Base-by-base conservation (phyloP, 1,284 basidiomycete genomes). In the Rhodotorula mucilaginosa region DNA sequence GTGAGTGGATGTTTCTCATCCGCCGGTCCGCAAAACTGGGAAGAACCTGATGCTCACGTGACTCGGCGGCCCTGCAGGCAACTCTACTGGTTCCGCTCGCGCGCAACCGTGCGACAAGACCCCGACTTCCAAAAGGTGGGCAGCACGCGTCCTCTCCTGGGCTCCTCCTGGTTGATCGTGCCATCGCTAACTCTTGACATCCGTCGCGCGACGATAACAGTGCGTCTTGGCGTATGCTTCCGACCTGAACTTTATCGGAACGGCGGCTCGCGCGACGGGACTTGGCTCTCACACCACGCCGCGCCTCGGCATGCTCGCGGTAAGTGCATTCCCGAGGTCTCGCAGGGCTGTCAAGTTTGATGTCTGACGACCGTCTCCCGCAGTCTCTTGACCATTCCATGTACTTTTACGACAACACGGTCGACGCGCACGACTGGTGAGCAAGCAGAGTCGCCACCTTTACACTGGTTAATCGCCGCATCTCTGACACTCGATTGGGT, bases 171-270 rank as follows among this genome's bases (percentile, higher is more conserved):
- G 31, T 16, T 44, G 8, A n/a, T 1, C 23, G 34, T 18, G 16
- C 23, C 29, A 8, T 1, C n/a, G 16, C 8, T 19, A 12, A 18
- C 23, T 8, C 44, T 29, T 44, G 12, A 13, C 44, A n/a, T 47
- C 3, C 21, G n/a, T 26, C 29, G n/a, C 34, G 8, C 34, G 34
- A 34, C 31, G 12, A 44, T 0, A 64, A 5, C 77, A 93, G 90
- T 92, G 90, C 76, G 92, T 96, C 71, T 84, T 95, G 64, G 88
- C 89, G 5, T 96, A 93, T 78, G 85, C 93, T 65, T 92, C 92
- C 2, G 93, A 96, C 65, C 68, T 68, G 61, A 73, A 39, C 66
- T 92, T 91, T 76, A 88, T 94, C 70, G 83, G 85, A 15, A 86
- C 86, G 0, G 90, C 88, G 3, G 81, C 85, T 1, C 85, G 85